Conservation (phyloP, 768 basidiomycete genomes). For the Phaeotremella skinneri region DNA sequence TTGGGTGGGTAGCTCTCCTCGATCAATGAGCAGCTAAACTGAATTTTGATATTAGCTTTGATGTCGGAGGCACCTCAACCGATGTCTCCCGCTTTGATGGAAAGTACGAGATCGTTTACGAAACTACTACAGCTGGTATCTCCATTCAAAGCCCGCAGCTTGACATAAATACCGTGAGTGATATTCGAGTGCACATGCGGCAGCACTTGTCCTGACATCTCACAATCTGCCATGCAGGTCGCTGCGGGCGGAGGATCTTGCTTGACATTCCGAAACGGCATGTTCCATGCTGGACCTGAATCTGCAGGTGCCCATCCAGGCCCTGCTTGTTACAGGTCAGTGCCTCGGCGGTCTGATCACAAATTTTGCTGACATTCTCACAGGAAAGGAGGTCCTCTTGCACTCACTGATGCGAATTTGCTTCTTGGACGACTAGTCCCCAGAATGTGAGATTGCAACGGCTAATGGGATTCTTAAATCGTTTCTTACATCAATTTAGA, state of each 20-base stretch:
- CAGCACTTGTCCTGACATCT: neutral
- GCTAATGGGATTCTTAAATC: no score
- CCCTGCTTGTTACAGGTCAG: slow-evolving; percentile 75
- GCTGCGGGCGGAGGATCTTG: slow-evolving; percentile 93
- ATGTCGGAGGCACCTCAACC: slow-evolving; percentile 92
- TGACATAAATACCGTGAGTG: slow-evolving; percentile 68
- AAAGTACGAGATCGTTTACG: slow-evolving; percentile 85
- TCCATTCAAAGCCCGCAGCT: slow-evolving; percentile 89
- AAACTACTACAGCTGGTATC: slow-evolving; percentile 91
- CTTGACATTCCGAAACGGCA: slow-evolving; percentile 78
- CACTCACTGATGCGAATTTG: slow-evolving; percentile 90
- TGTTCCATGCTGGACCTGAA: slow-evolving; percentile 85
- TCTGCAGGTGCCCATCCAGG: slow-evolving; percentile 92
- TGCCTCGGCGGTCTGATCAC: neutral
- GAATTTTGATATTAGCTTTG: slow-evolving; percentile 59
- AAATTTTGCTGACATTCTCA: slow-evolving; percentile 4
- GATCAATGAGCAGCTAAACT: neutral
- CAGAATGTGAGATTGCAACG: slow-evolving; percentile 55
- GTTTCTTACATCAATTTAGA: no score
- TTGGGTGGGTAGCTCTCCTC: slow-evolving; percentile 62
- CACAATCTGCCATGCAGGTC: slow-evolving; percentile 58
- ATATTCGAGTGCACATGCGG: neutral
- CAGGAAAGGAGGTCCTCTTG: slow-evolving; percentile 77
- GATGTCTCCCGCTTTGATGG: slow-evolving; percentile 91
- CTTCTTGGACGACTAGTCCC: slow-evolving; percentile 83